Conservation (phyloP, 2,329 filamentous ascomycete genomes). For the Xylaria sp. region DNA sequence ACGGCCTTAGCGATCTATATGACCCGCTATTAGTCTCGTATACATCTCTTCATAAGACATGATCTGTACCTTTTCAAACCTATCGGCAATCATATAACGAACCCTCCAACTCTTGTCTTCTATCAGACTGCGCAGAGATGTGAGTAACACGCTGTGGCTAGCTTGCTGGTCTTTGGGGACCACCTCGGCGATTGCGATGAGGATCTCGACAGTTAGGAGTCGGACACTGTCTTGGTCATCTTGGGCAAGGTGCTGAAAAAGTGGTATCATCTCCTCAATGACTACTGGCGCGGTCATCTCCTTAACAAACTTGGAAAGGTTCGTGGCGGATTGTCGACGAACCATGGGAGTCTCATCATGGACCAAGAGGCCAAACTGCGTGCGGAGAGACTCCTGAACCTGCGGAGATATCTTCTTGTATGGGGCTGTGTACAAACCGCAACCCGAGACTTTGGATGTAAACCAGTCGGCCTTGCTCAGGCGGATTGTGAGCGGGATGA, state of each 20-base stretch:
- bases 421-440: conserved; percentile 91
- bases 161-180: conserved; percentile 98
- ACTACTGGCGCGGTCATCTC: conserved; percentile 92
- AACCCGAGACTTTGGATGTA: conserved; percentile 98
- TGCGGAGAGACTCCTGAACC: conserved; percentile 90
- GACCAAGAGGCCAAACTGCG: conserved; percentile 91
- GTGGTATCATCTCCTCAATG: conserved; percentile 98
- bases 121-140: conserved; percentile 89
- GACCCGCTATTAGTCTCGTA: conserved; percentile 12
- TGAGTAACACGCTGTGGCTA: conserved; percentile 92
- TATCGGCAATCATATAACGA: conserved; percentile 98
- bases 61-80: conserved; percentile 87
- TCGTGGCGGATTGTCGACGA: conserved; percentile 93
- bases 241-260: conserved; percentile 95
- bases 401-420: conserved; percentile 89
- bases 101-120: conserved; percentile 99
- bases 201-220: conserved; percentile 92
- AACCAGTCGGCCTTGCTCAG: conserved; percentile 99
- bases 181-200: conserved; percentile 95
- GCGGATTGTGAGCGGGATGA: conserved; percentile 93
- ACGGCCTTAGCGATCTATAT: conserved; percentile 97
- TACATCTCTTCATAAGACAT: conserved; percentile 23
- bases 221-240: conserved; percentile 99
- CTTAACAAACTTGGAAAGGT: conserved; percentile 97
- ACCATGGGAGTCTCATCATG: conserved; percentile 99